Conservation (phyloP, 495 filamentous ascomycete genomes). For the Hypoxylon fuscum region DNA sequence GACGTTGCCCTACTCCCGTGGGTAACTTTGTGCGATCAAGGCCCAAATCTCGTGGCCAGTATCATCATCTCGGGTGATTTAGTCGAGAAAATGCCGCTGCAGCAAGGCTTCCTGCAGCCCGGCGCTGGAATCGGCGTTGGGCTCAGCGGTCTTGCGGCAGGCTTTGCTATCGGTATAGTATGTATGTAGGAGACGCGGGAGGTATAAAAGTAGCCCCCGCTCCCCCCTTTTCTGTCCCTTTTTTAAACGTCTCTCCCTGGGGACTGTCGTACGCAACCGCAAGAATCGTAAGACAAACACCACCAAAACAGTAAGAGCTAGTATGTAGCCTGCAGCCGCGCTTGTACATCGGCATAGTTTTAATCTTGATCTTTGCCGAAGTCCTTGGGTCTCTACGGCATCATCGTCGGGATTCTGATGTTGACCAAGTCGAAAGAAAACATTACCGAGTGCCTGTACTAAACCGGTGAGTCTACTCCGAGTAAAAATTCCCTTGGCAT, state of each 20-base stretch:
- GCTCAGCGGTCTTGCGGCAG: conserved; percentile 73
- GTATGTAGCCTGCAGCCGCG: conserved; percentile 88
- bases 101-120: conserved; percentile 57
- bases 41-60: conserved; percentile 70
- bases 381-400: conserved; percentile 79
- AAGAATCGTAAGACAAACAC: neutral
- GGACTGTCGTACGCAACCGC: too few relatives aligned
- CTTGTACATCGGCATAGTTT: conserved; percentile 92
- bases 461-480: neutral
- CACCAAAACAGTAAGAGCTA: conserved; percentile 69
- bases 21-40: conserved; percentile 73
- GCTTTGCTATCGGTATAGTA: conserved; percentile 92
- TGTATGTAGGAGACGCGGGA: too few relatives aligned
- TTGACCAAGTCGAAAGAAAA: conserved; percentile 47
- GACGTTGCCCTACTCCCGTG: conserved; percentile 37
- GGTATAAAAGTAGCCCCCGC: too few relatives aligned
- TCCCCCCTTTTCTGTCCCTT: neutral
- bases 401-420: conserved; percentile 55
- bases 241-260: too few relatives aligned
- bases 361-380: conserved; percentile 94
- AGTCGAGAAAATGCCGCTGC: conserved; percentile 55
- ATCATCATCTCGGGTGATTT: conserved; percentile 58
- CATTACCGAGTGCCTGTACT: conserved; percentile 49
- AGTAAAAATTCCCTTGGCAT: neutral
- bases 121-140: conserved; percentile 58